Percentiles rank a stretch among this genome's conserved stretches.
Evolutionary conservation across 2,329 filamentous ascomycete species (phyloP).

Genomic region (Trichophyton equinum): DNA sequence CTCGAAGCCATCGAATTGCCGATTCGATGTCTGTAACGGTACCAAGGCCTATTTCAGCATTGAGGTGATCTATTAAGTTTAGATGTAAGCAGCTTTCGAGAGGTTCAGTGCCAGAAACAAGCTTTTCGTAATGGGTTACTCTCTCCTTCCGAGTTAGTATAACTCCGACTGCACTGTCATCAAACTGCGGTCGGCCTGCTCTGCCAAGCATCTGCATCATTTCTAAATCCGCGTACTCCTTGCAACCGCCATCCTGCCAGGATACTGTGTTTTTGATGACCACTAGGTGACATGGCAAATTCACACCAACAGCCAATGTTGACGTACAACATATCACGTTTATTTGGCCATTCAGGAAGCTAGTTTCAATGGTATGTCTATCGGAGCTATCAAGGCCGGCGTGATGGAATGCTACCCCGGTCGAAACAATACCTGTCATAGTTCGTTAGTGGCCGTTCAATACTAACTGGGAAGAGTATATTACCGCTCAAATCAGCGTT

Average conservation of each 20-base stretch:
- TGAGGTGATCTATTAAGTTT: constrained; percentile 71
- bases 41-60: constrained; percentile 67
- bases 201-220: constrained; percentile 86
- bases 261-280: constrained; percentile 67
- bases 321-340: constrained; percentile 78
- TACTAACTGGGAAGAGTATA: constrained; percentile 20
- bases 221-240: constrained; percentile 70
- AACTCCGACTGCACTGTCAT: constrained; percentile 60
- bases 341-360: constrained; percentile 58
- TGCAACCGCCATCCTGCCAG: constrained; percentile 47
- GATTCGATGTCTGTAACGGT: constrained; percentile 53
- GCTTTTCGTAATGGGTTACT: constrained; percentile 53
- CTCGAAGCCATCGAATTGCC: constrained; percentile 60
- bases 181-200: constrained; percentile 73
- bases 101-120: constrained; percentile 59
- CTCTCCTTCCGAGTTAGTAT: constrained; percentile 64
- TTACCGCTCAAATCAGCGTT: constrained; percentile 50
- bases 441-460: constrained; percentile 10
- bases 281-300: constrained; percentile 70
- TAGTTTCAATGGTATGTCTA: constrained; percentile 52
- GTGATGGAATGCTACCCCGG: constrained; percentile 71
- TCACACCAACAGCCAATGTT: constrained; percentile 71
- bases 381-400: constrained; percentile 58
- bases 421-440: constrained; percentile 31
- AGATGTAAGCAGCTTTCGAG: constrained; percentile 68